Conservation (phyloP, 2,329 filamentous ascomycete genomes). For the Cadophora sp. region DNA sequence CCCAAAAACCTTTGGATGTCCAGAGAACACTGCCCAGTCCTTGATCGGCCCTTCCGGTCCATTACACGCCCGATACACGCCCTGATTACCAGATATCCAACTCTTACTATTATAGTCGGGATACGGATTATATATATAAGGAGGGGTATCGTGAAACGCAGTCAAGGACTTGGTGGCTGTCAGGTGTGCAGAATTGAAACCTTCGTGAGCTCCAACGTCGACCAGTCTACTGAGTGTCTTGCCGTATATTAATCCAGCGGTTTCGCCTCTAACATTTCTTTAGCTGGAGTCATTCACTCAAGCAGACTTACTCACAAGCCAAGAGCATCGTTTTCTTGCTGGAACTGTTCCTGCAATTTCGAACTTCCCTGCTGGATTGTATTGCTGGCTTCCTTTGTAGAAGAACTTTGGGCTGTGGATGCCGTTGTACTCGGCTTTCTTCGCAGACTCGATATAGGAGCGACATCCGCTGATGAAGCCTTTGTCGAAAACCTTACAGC, state of each 20-base stretch:
- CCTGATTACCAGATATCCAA: conserved; percentile 64
- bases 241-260: conserved; percentile 61
- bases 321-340: conserved; percentile 32
- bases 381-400: conserved; percentile 2
- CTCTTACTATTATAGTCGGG: conserved; percentile 69
- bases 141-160: conserved; percentile 55
- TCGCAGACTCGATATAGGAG: neutral
- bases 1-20: conserved; percentile 64
- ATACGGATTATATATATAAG: conserved; percentile 72
- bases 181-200: conserved; percentile 45
- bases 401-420: neutral
- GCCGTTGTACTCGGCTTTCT: neutral
- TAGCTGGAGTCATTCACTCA: conserved; percentile 25
- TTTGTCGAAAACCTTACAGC: neutral
- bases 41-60: conserved; percentile 60
- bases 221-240: conserved; percentile 58
- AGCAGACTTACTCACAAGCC: conserved; percentile 32
- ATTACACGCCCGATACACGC: conserved; percentile 67
- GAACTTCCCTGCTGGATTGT: neutral
- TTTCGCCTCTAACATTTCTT: conserved; percentile 47
- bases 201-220: conserved; percentile 43
- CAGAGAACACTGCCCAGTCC: conserved; percentile 70
- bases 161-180: conserved; percentile 41
- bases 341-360: conserved; percentile 32
- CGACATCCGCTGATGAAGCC: neutral